Evolutionary conservation across 2,329 filamentous ascomycete species (phyloP), one percentile per base, ranked within the genome.

Genomic region (Sporothrix globosa): DNA sequence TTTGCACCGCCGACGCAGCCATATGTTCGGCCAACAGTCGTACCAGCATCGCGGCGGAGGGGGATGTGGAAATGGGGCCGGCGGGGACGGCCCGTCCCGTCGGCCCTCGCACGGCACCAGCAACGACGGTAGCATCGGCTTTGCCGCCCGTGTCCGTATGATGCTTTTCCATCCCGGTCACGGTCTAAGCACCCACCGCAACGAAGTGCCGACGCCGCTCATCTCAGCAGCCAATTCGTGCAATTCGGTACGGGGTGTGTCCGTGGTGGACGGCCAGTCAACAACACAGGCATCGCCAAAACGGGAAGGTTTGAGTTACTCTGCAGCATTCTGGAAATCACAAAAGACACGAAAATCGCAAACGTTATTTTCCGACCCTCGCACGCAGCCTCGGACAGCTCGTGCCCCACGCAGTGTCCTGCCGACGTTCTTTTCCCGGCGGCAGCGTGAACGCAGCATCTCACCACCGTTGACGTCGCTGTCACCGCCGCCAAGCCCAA

Each of bases 401-500:
- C 58, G 65, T 3, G 67, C 24, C 48, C 83, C 86, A 67, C 80
- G 84, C 6, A 81, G 77, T 48, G 79, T 83, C 63, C 79, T 86
- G 21, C 78, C 82, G 1, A 77, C 80, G 4, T 75, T 80, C 17
- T 75, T 80, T 39, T 76, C 74, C 10, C 73, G 74, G 30, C 69
- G 71, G 41, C 67, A 52, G 27, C 34, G 34, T 17, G 46, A 56
- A n/a, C 75, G 76, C n/a, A 76, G 75, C 52, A 69, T 74, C 1
- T 77, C 78, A 2, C 76, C 77, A 11, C 76, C 76, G 0, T 67
- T 79, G 24, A 78, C 77, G 0, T 77, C 76, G 0, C 75, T 78
- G 11, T 76, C 75, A 2, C 76, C 77, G 0, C 76, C 75, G 2
- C 74, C 76, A 30, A 76, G 75, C 67, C 67, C 72, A 7, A 69